Evolutionary conservation across 371 early-diverging fungal species (phyloP).

Genomic region (Circinella umbellata): DNA sequence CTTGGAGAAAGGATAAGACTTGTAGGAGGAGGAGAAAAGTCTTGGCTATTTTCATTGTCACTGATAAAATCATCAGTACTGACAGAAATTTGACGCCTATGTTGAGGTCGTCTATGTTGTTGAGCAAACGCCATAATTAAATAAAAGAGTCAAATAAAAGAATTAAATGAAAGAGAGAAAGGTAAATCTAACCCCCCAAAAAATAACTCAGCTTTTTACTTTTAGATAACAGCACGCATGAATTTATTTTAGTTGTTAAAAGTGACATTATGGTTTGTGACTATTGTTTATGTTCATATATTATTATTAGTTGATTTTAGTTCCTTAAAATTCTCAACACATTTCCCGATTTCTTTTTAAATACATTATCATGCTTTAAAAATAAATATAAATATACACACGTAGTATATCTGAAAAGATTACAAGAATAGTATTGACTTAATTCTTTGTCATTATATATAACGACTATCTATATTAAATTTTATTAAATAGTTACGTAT

Average conservation of each 20-base stretch:
- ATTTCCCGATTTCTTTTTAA: too few relatives aligned
- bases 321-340: too few relatives aligned
- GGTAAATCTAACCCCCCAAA: background rate
- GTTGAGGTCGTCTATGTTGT: conserved; percentile 40
- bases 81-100: conserved; percentile 16
- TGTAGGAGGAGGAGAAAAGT: background rate
- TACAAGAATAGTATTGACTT: too few relatives aligned
- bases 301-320: too few relatives aligned
- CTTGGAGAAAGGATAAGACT: conserved; percentile 23
- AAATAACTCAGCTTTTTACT: background rate
- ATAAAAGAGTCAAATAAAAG: conserved; percentile 5
- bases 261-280: too few relatives aligned
- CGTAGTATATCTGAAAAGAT: too few relatives aligned
- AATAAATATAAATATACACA: too few relatives aligned
- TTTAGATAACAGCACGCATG: background rate
- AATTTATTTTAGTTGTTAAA: background rate
- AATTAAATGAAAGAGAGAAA: conserved; percentile 4
- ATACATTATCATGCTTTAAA: too few relatives aligned
- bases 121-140: conserved; percentile 50
- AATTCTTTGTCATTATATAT: too few relatives aligned
- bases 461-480: too few relatives aligned
- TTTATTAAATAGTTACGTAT: too few relatives aligned
- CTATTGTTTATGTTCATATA: too few relatives aligned
- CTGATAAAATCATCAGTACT: conserved; percentile 24
- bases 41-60: background rate